A percentile compares a stretch with the other conserved stretches of the same genome.
Evolutionary conservation across 73 alveolate species (phyloP).

Genomic region (Tetrahymena elliotti): DNA sequence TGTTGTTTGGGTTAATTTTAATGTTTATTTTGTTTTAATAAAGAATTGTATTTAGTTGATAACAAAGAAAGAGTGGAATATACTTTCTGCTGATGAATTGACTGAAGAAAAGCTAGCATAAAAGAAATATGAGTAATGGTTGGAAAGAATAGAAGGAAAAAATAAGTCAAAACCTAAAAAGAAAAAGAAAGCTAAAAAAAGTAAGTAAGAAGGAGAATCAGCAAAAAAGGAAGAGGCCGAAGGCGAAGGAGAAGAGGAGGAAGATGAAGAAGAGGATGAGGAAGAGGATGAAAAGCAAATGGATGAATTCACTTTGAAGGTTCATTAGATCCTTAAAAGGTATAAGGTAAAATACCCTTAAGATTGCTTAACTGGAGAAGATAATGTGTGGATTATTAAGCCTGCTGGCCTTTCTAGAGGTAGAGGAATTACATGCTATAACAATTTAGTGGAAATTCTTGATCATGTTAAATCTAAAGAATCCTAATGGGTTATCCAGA

Average conservation of each 20-base stretch:
- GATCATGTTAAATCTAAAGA: conserved; percentile 76
- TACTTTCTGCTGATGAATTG: conserved; percentile 80
- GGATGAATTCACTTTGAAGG: conserved; percentile 53
- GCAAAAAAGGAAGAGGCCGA: conserved; percentile 56
- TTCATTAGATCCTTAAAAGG: conserved; percentile 44
- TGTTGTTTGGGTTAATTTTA: neutral
- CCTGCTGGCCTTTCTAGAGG: conserved; percentile 98
- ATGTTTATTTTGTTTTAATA: neutral
- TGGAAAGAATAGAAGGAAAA: conserved; percentile 47
- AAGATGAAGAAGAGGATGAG: conserved; percentile 43
- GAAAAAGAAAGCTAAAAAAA: conserved; percentile 47
- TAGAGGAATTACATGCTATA: conserved; percentile 88
- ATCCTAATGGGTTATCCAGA: conserved; percentile 88
- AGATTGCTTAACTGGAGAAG: conserved; percentile 71
- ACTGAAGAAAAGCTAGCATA: conserved; percentile 51
- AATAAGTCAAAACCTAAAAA: conserved; percentile 51
- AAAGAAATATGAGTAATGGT: conserved; percentile 60
- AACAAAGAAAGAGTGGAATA: conserved; percentile 85
- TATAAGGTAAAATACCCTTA: conserved; percentile 78
- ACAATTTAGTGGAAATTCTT: conserved; percentile 80
- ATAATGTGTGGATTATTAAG: conserved; percentile 95
- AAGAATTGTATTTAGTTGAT: conserved; percentile 52
- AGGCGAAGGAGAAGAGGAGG: conserved; percentile 37
- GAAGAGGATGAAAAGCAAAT: conserved; percentile 48
- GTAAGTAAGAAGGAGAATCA: conserved; percentile 29